Conservation (phyloP, 306 rosid genomes). For the Quercus glauca region DNA sequence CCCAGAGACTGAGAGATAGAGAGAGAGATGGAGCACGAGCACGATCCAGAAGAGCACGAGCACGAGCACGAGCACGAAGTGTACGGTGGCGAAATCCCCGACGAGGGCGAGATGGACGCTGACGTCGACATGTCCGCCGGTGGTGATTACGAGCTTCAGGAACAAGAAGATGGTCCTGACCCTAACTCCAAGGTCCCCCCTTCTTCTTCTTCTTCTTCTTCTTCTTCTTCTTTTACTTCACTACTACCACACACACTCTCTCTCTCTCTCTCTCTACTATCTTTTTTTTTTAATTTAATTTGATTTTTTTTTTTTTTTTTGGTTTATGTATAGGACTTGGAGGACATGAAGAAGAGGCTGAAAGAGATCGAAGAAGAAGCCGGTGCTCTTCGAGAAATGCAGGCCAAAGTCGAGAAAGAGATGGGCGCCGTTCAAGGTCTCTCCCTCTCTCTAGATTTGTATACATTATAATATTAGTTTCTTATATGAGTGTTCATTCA, state of each 20-base stretch:
- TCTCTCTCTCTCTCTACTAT: not conserved
- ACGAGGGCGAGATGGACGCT: slow-evolving; percentile 59
- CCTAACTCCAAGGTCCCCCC: slow-evolving; percentile 48
- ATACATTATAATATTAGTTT: too few species aligned
- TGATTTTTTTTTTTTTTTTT: not conserved
- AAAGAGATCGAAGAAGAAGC: slow-evolving; percentile 99
- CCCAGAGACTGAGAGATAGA: too few species aligned
- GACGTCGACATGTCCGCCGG: slow-evolving; percentile 48
- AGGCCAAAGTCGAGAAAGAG: slow-evolving; percentile 99
- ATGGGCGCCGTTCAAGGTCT: slow-evolving; percentile 96
- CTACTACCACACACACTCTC: not conserved
- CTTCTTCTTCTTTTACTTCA: too few species aligned
- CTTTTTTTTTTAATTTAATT: too few species aligned
- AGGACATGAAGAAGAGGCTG: slow-evolving; percentile 98
- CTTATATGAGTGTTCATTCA: not conserved
- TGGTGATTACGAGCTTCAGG: slow-evolving; percentile 35
- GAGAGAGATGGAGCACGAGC: slow-evolving; percentile 35
- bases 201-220: not conserved
- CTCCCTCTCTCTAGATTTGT: not conserved
- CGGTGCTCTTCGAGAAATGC: slow-evolving; percentile 95
- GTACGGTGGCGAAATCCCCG: slow-evolving; percentile 70
- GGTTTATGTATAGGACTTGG: slow-evolving; percentile 62
- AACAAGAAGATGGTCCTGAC: slow-evolving; percentile 28
- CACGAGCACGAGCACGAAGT: slow-evolving; percentile 74
- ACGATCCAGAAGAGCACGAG: slow-evolving; percentile 66